Conservation (phyloP, 805 yeast species). For the Candida pini region DNA sequence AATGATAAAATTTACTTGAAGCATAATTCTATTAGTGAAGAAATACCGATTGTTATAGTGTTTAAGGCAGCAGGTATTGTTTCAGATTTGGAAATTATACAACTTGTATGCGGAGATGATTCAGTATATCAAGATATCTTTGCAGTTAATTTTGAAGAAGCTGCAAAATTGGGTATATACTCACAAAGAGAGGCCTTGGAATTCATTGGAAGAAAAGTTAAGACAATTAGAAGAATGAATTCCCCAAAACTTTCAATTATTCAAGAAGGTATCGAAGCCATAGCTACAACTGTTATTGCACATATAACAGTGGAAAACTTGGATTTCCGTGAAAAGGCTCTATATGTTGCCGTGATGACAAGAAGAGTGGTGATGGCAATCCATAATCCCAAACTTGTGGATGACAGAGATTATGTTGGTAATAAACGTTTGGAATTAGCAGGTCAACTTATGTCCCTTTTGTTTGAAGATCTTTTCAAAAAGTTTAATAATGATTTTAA, state of each 20-base stretch:
- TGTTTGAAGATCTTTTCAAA: constrained; percentile 95
- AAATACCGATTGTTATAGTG: constrained; percentile 88
- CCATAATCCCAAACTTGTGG: constrained; percentile 92
- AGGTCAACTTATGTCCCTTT: constrained; percentile 90
- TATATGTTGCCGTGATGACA: constrained; percentile 94
- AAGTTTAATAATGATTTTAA: constrained; percentile 94
- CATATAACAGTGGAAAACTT: constrained; percentile 79
- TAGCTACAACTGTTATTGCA: constrained; percentile 94
- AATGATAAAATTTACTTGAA: constrained; percentile 84
- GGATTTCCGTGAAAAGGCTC: constrained; percentile 89
- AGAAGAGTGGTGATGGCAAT: constrained; percentile 94
- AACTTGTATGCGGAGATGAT: constrained; percentile 87
- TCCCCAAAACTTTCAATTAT: constrained; percentile 71
- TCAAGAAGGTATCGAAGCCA: constrained; percentile 96
- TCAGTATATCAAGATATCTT: constrained; percentile 87
- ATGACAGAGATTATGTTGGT: constrained; percentile 98
- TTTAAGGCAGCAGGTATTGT: constrained; percentile 93
- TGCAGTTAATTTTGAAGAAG: constrained; percentile 90
- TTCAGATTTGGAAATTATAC: constrained; percentile 89
- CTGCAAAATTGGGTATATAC: constrained; percentile 74
- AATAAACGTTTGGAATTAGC: constrained; percentile 95
- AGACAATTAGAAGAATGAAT: constrained; percentile 83
- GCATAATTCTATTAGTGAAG: constrained; percentile 94
- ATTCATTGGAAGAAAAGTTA: constrained; percentile 85
- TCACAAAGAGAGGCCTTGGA: constrained; percentile 94